Percentiles rank a stretch among this genome's conserved stretches.
Evolutionary conservation across 1,139 yeast genomes (phyloP).

Genomic region (Candida mesenterica): DNA sequence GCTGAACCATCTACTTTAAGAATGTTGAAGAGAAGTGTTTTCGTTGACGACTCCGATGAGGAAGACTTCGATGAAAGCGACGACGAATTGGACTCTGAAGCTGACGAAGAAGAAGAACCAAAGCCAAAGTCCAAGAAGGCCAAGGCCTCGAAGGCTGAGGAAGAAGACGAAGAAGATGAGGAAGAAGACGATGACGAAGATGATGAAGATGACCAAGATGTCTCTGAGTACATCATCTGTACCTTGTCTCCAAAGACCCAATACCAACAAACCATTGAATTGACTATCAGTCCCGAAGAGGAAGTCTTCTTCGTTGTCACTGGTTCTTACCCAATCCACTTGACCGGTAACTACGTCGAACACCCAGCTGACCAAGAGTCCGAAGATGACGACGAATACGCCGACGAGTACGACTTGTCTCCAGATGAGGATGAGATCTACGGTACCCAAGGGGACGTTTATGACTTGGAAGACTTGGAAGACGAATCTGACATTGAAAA

Average conservation of each 20-base stretch:
- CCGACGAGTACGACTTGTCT: slow-evolving; percentile 80
- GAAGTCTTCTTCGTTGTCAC: slow-evolving; percentile 92
- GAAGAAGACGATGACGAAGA: slow-evolving; percentile 61
- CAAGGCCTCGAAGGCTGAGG: slow-evolving; percentile 25
- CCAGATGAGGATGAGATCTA: slow-evolving; percentile 89
- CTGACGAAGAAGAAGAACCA: slow-evolving; percentile 44
- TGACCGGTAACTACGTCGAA: slow-evolving; percentile 92
- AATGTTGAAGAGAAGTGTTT: slow-evolving; percentile 71
- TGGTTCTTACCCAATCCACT: slow-evolving; percentile 90
- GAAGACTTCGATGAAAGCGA: slow-evolving; percentile 39
- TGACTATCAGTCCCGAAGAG: slow-evolving; percentile 90
- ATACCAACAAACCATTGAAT: slow-evolving; percentile 88
- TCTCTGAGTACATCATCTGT: slow-evolving; percentile 79
- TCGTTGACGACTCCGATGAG: slow-evolving; percentile 49
- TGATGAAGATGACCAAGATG: slow-evolving; percentile 51
- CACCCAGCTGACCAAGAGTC: slow-evolving; percentile 82
- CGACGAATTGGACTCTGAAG: slow-evolving; percentile 54
- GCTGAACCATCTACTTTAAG: slow-evolving; percentile 85
- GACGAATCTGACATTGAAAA: slow-evolving; percentile 54
- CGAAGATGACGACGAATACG: slow-evolving; percentile 52
- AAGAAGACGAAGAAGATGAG: slow-evolving; percentile 48
- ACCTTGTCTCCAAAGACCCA: slow-evolving; percentile 83
- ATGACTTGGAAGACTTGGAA: slow-evolving; percentile 64
- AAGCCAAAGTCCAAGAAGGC: slow-evolving; percentile 26
- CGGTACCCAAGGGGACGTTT: slow-evolving; percentile 27